phyloP scores from a whole-genome alignment of 768 basidiomycete genomes.

The Lentinula sp. region DNA sequence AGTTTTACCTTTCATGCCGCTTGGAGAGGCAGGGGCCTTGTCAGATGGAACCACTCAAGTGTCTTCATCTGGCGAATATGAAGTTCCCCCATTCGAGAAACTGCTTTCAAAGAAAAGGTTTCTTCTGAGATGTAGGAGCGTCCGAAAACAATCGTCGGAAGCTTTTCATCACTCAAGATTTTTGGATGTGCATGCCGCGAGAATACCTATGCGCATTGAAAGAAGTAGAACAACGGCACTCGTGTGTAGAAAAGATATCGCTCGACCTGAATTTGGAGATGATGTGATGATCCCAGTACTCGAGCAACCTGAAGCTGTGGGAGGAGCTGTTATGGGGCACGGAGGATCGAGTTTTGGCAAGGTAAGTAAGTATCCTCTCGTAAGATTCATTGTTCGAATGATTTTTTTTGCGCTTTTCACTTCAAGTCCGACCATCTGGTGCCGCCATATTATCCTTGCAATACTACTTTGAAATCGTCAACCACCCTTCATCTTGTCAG shows the following conservation, averaged over 20 bases:
- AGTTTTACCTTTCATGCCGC: slow-evolving; percentile 42
- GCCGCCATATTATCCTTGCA: slow-evolving; percentile 3
- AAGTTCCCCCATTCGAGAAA: slow-evolving; percentile 30
- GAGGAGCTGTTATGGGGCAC: slow-evolving; percentile 19
- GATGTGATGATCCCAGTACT: slow-evolving; percentile 1
- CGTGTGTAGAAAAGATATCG: slow-evolving; percentile 15
- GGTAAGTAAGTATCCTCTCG: slow-evolving; percentile 17
- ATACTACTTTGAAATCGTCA: background rate
- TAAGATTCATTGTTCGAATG: background rate
- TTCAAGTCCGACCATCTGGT: slow-evolving; percentile 11
- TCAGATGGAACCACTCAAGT: slow-evolving; percentile 19
- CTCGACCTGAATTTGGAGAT: slow-evolving; percentile 12
- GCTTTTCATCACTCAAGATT: slow-evolving; percentile 40
- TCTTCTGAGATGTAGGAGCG: slow-evolving; percentile 30
- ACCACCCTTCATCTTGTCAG: slow-evolving; percentile 16
- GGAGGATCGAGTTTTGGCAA: slow-evolving; percentile 35
- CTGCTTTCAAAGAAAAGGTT: slow-evolving; percentile 44
- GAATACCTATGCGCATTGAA: slow-evolving; percentile 18
- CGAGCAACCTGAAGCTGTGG: slow-evolving; percentile 5
- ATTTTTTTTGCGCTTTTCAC: background rate
- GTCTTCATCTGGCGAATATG: background rate
- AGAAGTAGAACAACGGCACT: slow-evolving; percentile 16
- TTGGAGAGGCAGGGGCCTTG: slow-evolving; percentile 21
- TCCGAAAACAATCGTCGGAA: slow-evolving; percentile 27
- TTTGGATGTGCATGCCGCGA: slow-evolving; percentile 29